phyloP scores from a whole-genome alignment of 345 rosid species.

The Camelina sativa region DNA sequence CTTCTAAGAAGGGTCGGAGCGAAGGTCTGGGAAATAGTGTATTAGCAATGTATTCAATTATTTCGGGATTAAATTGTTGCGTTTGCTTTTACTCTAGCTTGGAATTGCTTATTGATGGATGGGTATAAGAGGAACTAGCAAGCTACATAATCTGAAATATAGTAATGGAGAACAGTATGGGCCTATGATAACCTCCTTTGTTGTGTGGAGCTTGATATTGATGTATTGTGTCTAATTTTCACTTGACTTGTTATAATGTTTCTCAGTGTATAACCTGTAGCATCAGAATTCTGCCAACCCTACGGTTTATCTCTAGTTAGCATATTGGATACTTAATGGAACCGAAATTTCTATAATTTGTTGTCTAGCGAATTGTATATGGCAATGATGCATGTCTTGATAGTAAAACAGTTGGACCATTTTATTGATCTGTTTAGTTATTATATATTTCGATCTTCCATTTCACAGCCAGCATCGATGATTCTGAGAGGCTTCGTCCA shows the following conservation, averaged over 20 bases:
- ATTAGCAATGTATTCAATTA: neutral
- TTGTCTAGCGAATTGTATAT: slow-evolving; percentile 2
- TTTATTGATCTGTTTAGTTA: neutral
- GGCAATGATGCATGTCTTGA: slow-evolving; percentile 13
- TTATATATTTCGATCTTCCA: slow-evolving; percentile 30
- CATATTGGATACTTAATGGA: neutral
- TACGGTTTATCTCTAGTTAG: slow-evolving; percentile 2
- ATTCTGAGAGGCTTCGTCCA: slow-evolving; percentile 91
- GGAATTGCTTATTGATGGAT: neutral
- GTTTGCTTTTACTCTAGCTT: slow-evolving; percentile 18
- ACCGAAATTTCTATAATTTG: neutral
- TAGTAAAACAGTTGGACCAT: slow-evolving; percentile 13
- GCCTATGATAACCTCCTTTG: slow-evolving; percentile 3
- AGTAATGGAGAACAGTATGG: neutral
- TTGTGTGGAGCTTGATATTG: slow-evolving; percentile 9
- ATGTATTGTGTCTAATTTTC: slow-evolving; percentile 6
- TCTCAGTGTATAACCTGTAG: neutral
- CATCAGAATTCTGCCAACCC: slow-evolving; percentile 3
- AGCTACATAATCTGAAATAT: neutral
- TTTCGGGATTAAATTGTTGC: slow-evolving; percentile 6
- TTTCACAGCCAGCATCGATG: slow-evolving; percentile 69
- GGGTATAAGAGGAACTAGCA: slow-evolving; percentile 1
- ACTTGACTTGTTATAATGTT: slow-evolving; percentile 12
- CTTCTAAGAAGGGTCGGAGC: slow-evolving; percentile 63
- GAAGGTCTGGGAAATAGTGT: slow-evolving; percentile 52